Evolutionary conservation across 2,329 filamentous ascomycete species (phyloP).

Genomic region (Chaetomiaceae sp.): DNA sequence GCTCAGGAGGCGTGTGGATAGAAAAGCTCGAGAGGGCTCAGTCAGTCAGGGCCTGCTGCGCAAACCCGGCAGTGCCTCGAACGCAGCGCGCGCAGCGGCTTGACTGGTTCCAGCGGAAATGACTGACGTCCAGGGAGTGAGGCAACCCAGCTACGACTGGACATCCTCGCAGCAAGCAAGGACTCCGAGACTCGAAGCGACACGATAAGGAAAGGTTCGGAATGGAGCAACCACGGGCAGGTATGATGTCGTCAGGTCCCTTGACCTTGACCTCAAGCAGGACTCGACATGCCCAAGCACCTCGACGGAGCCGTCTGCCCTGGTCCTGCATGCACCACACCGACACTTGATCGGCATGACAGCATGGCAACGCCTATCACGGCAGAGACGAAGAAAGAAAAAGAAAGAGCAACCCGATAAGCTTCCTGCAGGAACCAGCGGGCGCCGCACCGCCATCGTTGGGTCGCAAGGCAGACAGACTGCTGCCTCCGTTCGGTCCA

Average conservation of each 20-base stretch:
- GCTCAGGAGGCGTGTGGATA: not conserved
- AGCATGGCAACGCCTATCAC: slow-evolving; percentile 4
- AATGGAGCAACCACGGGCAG: not conserved
- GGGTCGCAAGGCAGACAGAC: slow-evolving; percentile 8
- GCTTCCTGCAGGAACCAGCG: slow-evolving; percentile 13
- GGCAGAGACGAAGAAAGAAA: not conserved
- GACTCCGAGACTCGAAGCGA: not conserved
- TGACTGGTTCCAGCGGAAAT: not conserved
- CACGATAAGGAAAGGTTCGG: not conserved
- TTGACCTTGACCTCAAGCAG: not conserved
- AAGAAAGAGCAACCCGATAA: not conserved
- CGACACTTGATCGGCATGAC: not conserved
- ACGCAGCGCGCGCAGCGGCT: not conserved
- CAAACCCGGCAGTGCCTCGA: not conserved
- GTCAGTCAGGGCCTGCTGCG: not conserved
- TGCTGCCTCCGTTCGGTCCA: not conserved
- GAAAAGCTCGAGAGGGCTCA: not conserved
- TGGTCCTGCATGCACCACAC: not conserved
- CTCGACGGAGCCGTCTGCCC: not conserved
- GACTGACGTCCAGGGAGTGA: not conserved
- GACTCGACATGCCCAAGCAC: not conserved
- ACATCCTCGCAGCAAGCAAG: not conserved
- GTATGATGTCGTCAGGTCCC: not conserved
- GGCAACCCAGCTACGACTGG: not conserved
- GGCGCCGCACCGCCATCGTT: not conserved